Conservation (phyloP, 805 yeast species). For the Hanseniaspora meyeri region DNA sequence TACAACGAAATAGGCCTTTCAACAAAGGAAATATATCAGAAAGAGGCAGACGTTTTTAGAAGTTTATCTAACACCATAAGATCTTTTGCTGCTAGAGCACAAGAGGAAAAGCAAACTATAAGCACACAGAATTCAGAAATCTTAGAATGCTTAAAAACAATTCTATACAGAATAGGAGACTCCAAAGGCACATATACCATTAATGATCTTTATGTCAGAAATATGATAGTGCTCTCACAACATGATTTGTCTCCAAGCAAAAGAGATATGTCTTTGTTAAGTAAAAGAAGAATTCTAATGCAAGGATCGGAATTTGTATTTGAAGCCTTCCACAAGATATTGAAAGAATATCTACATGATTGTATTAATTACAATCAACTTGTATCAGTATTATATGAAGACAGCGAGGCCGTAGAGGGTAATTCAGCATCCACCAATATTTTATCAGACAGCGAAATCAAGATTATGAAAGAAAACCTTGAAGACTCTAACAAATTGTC, state of each 20-base stretch:
- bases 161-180: slow-evolving; percentile 28
- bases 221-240: slow-evolving; percentile 22
- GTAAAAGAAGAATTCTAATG: slow-evolving; percentile 25
- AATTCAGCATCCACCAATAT: neutral
- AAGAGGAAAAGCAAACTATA: slow-evolving; percentile 27
- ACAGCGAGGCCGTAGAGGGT: neutral
- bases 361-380: neutral
- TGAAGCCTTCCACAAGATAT: slow-evolving; percentile 12
- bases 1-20: slow-evolving; percentile 47
- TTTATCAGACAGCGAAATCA: neutral
- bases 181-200: slow-evolving; percentile 30
- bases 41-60: slow-evolving; percentile 39
- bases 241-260: slow-evolving; percentile 25
- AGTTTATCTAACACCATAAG: slow-evolving; percentile 39
- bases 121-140: slow-evolving; percentile 23
- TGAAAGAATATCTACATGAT: slow-evolving; percentile 5
- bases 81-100: slow-evolving; percentile 31
- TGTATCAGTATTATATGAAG: neutral
- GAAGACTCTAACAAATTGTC: slow-evolving; percentile 5
- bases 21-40: slow-evolving; percentile 35
- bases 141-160: slow-evolving; percentile 23
- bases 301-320: slow-evolving; percentile 26
- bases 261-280: slow-evolving; percentile 26
- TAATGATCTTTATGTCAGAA: slow-evolving; percentile 33
- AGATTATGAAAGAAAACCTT: neutral